Evolutionary conservation across 441 rosid genomes (phyloP).

Genomic region (Gossypium trilobum): DNA sequence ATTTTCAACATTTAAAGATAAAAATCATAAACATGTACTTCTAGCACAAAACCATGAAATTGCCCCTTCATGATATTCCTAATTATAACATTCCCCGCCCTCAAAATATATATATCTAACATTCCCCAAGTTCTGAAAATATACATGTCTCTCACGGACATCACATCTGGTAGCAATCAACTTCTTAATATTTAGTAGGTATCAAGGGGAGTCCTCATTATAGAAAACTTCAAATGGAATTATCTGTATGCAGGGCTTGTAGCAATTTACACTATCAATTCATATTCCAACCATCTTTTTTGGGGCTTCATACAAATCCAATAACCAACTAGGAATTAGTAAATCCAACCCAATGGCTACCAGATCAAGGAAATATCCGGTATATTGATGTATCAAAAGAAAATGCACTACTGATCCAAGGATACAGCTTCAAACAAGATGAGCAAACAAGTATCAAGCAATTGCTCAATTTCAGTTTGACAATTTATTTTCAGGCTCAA

Average conservation of each 20-base stretch:
- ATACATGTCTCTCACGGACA: background rate
- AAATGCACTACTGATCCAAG: background rate
- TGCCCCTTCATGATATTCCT: background rate
- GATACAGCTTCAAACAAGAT: background rate
- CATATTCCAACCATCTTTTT: background rate
- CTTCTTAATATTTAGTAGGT: background rate
- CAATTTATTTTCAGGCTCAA: background rate
- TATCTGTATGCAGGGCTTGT: background rate
- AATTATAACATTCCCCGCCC: background rate
- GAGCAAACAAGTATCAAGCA: background rate
- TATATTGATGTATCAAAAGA: background rate
- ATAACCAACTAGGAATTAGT: background rate
- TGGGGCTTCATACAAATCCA: background rate
- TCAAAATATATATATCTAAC: background rate
- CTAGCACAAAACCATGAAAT: background rate
- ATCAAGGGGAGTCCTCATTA: background rate
- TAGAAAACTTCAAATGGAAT: background rate
- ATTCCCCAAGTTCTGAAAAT: background rate
- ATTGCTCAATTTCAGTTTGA: background rate
- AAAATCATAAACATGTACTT: background rate
- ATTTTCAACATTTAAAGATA: background rate
- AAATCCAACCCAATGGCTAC: background rate
- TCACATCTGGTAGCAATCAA: background rate
- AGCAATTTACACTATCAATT: background rate
- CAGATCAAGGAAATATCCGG: background rate